Percentiles rank a stretch among this genome's conserved stretches.
Conservation (phyloP, 164 flowering plant species). For the Stephania cephalantha region DNA sequence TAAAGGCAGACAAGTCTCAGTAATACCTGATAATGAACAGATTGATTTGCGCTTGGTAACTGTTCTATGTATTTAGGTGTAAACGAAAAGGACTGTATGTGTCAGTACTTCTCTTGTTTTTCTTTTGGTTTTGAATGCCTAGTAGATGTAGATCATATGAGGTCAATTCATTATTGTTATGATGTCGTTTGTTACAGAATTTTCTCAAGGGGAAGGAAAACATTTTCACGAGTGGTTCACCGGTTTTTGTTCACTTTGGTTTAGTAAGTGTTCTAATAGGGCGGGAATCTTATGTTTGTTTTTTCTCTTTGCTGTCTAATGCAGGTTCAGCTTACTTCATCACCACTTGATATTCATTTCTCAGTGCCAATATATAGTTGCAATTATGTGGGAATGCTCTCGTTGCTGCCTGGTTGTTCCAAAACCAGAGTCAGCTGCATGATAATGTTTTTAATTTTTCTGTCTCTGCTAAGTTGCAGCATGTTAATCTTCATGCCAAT, state of each 20-base stretch:
- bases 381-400: conserved; percentile 41
- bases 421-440: conserved; percentile 11
- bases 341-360: conserved; percentile 40
- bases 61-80: neutral
- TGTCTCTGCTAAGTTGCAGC: conserved; percentile 34
- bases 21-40: neutral
- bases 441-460: conserved; percentile 28
- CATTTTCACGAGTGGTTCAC: neutral
- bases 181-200: neutral
- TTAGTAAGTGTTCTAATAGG: neutral
- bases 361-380: conserved; percentile 46
- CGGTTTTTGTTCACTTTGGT: neutral
- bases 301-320: conserved; percentile 1
- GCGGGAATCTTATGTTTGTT: neutral
- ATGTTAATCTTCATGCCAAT: conserved; percentile 29
- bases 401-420: conserved; percentile 16
- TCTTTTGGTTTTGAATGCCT: neutral
- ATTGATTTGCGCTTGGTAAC: neutral
- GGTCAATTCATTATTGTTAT: neutral
- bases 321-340: conserved; percentile 48
- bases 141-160: neutral
- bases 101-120: neutral
- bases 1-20: neutral
- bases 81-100: too few relatives aligned
- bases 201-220: neutral